phyloP scores from a whole-genome alignment of 768 basidiomycete species.

The Mycena capillaripes region DNA sequence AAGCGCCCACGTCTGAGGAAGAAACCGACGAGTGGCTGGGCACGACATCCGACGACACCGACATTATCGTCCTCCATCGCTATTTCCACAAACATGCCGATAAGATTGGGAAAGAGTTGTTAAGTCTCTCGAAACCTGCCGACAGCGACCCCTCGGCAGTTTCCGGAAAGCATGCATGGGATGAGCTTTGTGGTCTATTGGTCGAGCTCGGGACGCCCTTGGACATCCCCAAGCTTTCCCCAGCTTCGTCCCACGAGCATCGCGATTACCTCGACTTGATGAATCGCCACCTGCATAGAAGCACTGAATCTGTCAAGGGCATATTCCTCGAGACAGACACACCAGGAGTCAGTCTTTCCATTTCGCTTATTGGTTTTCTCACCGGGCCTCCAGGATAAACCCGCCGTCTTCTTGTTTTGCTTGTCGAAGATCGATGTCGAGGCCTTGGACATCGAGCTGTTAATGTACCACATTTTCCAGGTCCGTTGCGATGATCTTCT shows the following conservation, averaged over 20 bases:
- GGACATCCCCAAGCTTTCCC: slow-evolving; percentile 75
- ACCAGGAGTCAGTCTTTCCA: slow-evolving; percentile 54
- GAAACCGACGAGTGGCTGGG: slow-evolving; percentile 81
- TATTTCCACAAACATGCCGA: slow-evolving; percentile 90
- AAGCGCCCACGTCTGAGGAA: slow-evolving; percentile 60
- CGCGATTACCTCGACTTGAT: slow-evolving; percentile 78
- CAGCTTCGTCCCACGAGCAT: slow-evolving; percentile 63
- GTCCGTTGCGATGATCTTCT: slow-evolving; percentile 49
- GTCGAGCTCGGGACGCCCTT: slow-evolving; percentile 83
- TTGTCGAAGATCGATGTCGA: slow-evolving; percentile 84
- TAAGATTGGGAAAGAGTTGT: slow-evolving; percentile 88
- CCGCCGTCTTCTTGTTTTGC: slow-evolving; percentile 73
- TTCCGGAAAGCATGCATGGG: slow-evolving; percentile 88
- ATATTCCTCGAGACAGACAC: slow-evolving; percentile 74
- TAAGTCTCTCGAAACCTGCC: slow-evolving; percentile 76
- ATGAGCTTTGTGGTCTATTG: slow-evolving; percentile 80
- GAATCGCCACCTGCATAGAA: slow-evolving; percentile 70
- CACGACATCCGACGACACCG: slow-evolving; percentile 86
- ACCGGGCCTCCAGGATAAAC: slow-evolving; percentile 51
- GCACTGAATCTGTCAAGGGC: slow-evolving; percentile 71
- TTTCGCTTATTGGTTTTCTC: background rate
- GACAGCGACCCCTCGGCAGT: slow-evolving; percentile 70
- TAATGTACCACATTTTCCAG: slow-evolving; percentile 86
- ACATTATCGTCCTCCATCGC: slow-evolving; percentile 85
- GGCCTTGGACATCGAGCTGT: slow-evolving; percentile 80